Conservation (phyloP, 2,329 filamentous ascomycete genomes). For the Ascochyta viciae-villosae region DNA sequence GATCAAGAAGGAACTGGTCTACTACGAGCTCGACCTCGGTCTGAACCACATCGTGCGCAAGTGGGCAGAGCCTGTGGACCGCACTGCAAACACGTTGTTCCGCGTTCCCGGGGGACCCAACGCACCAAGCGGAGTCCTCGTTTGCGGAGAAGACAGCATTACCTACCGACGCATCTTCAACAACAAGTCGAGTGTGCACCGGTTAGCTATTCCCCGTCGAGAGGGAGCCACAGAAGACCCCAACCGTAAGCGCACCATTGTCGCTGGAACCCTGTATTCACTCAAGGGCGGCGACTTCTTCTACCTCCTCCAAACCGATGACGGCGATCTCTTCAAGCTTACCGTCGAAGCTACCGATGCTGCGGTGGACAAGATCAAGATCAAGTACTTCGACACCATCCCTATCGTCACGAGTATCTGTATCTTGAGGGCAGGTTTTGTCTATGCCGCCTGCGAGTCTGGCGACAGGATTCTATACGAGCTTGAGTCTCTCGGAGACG, state of each 20-base stretch:
- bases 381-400: constrained; percentile 98
- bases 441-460: constrained; percentile 90
- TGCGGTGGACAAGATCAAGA: constrained; percentile 76
- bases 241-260: constrained; percentile 84
- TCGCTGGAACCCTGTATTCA: constrained; percentile 95
- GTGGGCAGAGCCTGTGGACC: constrained; percentile 93
- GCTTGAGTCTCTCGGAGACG: constrained; percentile 95
- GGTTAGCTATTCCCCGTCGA: constrained; percentile 86
- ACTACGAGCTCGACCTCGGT: constrained; percentile 96
- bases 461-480: constrained; percentile 96
- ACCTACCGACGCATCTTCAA: constrained; percentile 94
- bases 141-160: constrained; percentile 92
- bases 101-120: constrained; percentile 94
- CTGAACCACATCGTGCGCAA: constrained; percentile 96
- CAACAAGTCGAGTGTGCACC: constrained; percentile 74
- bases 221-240: constrained; percentile 91
- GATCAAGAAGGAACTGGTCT: constrained; percentile 88
- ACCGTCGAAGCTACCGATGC: constrained; percentile 82
- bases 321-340: constrained; percentile 98
- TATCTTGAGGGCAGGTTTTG: constrained; percentile 93
- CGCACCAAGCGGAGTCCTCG: constrained; percentile 91
- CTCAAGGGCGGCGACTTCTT: constrained; percentile 92
- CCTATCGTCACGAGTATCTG: constrained; percentile 86
- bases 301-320: constrained; percentile 93
- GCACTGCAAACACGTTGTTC: constrained; percentile 87